phyloP scores from a whole-genome alignment of 2,329 filamentous ascomycete genomes.

The Aspergillus sp. region DNA sequence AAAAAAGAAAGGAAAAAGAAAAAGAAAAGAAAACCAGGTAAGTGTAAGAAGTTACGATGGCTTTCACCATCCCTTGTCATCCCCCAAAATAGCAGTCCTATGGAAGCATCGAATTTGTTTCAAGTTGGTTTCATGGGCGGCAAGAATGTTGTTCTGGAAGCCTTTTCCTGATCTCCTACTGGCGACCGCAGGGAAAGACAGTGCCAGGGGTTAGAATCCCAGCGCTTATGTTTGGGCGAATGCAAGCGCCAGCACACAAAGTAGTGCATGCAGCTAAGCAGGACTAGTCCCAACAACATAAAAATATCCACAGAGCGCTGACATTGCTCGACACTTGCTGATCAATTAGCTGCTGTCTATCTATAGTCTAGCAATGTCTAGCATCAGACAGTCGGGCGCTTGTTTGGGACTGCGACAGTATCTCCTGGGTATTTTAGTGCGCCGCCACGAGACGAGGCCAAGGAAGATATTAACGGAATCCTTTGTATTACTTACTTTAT shows the following conservation, averaged over 20 bases:
- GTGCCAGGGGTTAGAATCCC: conserved; percentile 7
- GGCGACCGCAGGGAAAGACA: background rate
- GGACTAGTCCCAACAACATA: background rate
- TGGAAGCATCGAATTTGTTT: conserved; percentile 3
- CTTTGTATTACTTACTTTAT: background rate
- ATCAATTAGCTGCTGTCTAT: background rate
- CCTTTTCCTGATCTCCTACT: conserved; percentile 12
- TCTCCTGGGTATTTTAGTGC: background rate
- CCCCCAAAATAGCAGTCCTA: conserved; percentile 12
- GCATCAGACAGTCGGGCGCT: background rate
- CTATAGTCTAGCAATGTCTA: background rate
- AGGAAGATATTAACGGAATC: background rate
- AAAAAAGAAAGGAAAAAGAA: too few relatives aligned
- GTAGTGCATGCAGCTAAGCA: background rate
- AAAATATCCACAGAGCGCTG: background rate
- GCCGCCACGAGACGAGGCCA: background rate
- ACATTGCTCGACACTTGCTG: background rate
- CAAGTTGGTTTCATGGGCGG: conserved; percentile 14
- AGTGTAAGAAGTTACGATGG: background rate
- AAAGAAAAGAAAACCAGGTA: too few relatives aligned
- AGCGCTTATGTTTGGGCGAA: conserved; percentile 1
- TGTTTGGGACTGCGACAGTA: background rate
- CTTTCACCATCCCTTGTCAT: background rate
- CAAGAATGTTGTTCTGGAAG: conserved; percentile 12
- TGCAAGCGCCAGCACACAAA: background rate